These are phyloP conservation scores for Cardiosporidium cionae DNA, from an alignment of 169 alveolate genomes.

Conservation along the genomic window DNA sequence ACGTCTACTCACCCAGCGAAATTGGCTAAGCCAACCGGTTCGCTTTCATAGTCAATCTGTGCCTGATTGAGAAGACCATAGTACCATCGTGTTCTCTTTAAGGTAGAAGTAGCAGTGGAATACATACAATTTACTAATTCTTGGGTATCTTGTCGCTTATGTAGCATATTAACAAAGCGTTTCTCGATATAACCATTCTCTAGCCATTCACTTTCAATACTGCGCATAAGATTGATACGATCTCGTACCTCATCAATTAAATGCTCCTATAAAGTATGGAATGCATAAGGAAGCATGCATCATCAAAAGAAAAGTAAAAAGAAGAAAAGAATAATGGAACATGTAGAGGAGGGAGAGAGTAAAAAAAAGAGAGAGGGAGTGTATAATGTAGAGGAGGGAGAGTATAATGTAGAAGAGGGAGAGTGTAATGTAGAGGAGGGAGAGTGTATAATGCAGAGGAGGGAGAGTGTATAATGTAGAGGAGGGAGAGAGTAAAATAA, in stretches of 20 bases:
- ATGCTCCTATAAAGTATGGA: not conserved
- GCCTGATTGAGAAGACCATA: not conserved
- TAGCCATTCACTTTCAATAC: not conserved
- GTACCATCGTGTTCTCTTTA: not conserved
- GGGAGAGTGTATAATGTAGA: not conserved
- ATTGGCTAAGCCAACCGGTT: constrained; percentile 2
- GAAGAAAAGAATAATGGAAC: too few relatives aligned
- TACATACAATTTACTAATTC: not conserved
- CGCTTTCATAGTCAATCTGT: constrained; percentile 9
- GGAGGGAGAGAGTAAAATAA: not conserved
- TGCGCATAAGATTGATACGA: not conserved
- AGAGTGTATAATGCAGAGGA: not conserved
- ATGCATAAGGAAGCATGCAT: too few relatives aligned
- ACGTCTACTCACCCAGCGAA: not conserved
- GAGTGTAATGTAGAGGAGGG: not conserved
- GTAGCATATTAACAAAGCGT: not conserved
- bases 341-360: too few relatives aligned
- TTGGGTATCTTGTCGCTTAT: not conserved
- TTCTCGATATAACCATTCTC: not conserved
- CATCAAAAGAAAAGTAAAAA: too few relatives aligned
- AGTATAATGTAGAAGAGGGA: not conserved
- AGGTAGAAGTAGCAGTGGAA: not conserved
- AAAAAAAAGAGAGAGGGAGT: not conserved
- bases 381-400: too few relatives aligned
- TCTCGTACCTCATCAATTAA: not conserved